These are phyloP conservation scores for Pleurostoma richardsiae DNA, from an alignment of 2,329 filamentous ascomycete species.

Conservation along the genomic window DNA sequence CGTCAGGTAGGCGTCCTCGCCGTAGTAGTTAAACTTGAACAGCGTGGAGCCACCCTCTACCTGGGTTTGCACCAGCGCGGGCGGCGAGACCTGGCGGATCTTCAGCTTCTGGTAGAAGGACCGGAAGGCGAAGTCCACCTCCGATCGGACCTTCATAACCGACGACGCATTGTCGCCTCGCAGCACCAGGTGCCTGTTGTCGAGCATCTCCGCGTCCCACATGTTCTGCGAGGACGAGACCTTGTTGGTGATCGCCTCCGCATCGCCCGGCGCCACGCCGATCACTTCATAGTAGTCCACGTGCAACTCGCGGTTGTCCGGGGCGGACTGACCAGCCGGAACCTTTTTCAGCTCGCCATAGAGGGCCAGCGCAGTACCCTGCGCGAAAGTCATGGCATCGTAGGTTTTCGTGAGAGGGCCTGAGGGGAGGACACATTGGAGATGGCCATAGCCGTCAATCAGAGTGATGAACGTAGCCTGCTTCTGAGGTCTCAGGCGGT, in stretches of 20 bases:
- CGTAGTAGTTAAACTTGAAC: constrained; percentile 64
- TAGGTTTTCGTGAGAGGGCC: constrained; percentile 87
- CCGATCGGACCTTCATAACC: constrained; percentile 81
- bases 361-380: constrained; percentile 82
- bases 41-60: constrained; percentile 90
- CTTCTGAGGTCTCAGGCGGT: constrained; percentile 77
- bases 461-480: constrained; percentile 84
- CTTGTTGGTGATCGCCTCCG: constrained; percentile 86
- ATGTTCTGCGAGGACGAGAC: constrained; percentile 56
- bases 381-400: constrained; percentile 78
- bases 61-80: constrained; percentile 90
- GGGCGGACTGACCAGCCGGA: constrained; percentile 71
- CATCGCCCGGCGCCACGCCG: constrained; percentile 74
- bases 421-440: constrained; percentile 75
- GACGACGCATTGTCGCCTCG: constrained; percentile 80
- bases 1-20: constrained; percentile 84
- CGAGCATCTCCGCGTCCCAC: constrained; percentile 38
- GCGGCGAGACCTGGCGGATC: constrained; percentile 80
- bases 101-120: constrained; percentile 71
- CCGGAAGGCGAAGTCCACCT: constrained; percentile 76
- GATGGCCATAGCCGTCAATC: constrained; percentile 74
- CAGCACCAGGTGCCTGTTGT: constrained; percentile 78
- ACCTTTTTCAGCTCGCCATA: constrained; percentile 80
- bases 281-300: constrained; percentile 85
- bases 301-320: constrained; percentile 80